These are phyloP conservation scores for Boletus semigastroideus DNA, from an alignment of 1,284 basidiomycete species.

Conservation along the genomic window DNA sequence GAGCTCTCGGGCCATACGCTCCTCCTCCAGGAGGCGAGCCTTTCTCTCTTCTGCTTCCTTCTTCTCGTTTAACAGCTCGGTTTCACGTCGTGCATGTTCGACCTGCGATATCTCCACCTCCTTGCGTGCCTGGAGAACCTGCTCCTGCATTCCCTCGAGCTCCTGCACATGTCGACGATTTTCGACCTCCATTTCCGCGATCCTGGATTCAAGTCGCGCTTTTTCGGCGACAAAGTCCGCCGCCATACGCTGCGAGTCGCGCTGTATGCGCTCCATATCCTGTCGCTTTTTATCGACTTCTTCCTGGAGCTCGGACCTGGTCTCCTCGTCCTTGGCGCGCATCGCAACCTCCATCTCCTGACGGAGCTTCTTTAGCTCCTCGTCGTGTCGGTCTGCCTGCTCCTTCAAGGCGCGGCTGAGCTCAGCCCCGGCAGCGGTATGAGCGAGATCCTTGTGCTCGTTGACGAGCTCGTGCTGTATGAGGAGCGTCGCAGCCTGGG, in stretches of 20 bases:
- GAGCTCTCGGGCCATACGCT: conserved; percentile 29
- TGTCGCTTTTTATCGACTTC: conserved; percentile 36
- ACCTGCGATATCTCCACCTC: conserved; percentile 31
- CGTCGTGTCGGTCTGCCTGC: conserved; percentile 36
- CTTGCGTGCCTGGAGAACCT: conserved; percentile 30
- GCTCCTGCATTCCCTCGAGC: conserved; percentile 27
- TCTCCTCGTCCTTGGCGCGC: conserved; percentile 40
- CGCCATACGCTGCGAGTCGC: conserved; percentile 32
- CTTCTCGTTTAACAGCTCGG: conserved; percentile 24
- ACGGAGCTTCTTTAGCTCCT: conserved; percentile 36
- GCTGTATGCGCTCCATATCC: conserved; percentile 33
- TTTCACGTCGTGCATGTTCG: conserved; percentile 30
- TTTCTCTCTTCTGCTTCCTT: conserved; percentile 28
- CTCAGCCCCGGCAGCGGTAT: conserved; percentile 43
- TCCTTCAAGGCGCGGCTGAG: conserved; percentile 37
- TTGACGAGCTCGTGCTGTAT: conserved; percentile 45
- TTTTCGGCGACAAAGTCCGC: conserved; percentile 36
- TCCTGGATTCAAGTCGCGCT: conserved; percentile 30
- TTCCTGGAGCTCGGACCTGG: conserved; percentile 35
- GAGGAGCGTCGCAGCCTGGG: conserved; percentile 34
- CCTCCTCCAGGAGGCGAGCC: conserved; percentile 30
- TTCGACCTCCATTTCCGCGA: conserved; percentile 30
- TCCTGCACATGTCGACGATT: conserved; percentile 19
- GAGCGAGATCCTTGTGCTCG: conserved; percentile 37
- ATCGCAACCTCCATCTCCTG: conserved; percentile 40